Evolutionary conservation across 345 rosid genomes (phyloP), one percentile per base, ranked within the genome.

Genomic region (Sonneratia caseolaris): DNA sequence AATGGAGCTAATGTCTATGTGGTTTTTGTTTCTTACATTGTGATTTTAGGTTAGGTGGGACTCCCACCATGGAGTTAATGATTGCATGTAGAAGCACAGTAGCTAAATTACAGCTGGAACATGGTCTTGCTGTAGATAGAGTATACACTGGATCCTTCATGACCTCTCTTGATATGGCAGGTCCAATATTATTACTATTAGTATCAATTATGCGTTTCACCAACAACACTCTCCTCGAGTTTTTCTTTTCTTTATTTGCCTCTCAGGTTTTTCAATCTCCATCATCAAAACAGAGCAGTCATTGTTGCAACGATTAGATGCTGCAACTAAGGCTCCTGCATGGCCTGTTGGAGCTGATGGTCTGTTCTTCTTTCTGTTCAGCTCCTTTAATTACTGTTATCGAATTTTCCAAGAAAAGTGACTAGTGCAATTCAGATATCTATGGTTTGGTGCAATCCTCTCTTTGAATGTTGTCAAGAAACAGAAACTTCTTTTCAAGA

Each of bases 121-220:
- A 91, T 77, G 99, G 97, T 71, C 82, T 95, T 62, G 93, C 97
- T 70, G 92, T 92, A 77, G 99, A 90, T 78, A 91, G 99, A 87
- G 97, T 95, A 71, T 95, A 95, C 69, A 88, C 97, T 47, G 97
- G 99, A 70, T 83, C 93, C 73, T 88, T 95, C 81, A 90, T 90
- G 97, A 90, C 99, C 68, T 95, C 99, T 64, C 97, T 91, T 72
- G 99, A 95, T 76, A 95, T 95, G 99, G 93, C 97, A 81, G 99
- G 99, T 95, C 79, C 68, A 82, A 7, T n/a, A 57, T 22, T 22
- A 57, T 57, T n/a, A 57, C 24, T 53, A 19, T 55, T 15, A 21
- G 7, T 8, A 5, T 21, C 16, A 6, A 53, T 21, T n/a, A n/a
- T 57, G 35, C 3, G 35, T 22, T 57, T 15, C 7, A 8, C 3